Percentiles rank a stretch among this genome's conserved stretches.
Conservation (phyloP, 805 yeast species). For the Novakomyces olei region DNA sequence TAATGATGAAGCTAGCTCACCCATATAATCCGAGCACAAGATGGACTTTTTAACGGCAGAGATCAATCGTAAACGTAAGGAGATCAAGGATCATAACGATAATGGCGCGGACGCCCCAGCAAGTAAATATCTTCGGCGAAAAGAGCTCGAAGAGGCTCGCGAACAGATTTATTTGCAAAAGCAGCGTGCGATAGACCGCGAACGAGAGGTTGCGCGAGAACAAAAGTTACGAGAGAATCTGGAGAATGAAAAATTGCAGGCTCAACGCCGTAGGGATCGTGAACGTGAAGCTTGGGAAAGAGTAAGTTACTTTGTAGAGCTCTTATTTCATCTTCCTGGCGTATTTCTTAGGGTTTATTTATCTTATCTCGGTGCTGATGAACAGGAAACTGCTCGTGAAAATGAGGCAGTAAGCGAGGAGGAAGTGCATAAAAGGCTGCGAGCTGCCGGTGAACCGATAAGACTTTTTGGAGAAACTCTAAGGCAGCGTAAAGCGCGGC, state of each 20-base stretch:
- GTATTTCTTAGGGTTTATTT: neutral
- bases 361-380: neutral
- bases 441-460: constrained; percentile 12
- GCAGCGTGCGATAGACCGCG: constrained; percentile 9
- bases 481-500: constrained; percentile 8
- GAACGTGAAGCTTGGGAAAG: constrained; percentile 5
- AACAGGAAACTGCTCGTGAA: neutral
- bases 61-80: constrained; percentile 2
- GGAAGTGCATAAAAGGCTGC: constrained; percentile 13
- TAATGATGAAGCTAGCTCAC: too few species aligned
- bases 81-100: neutral
- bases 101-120: neutral
- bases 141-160: constrained; percentile 9
- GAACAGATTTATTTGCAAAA: constrained; percentile 8
- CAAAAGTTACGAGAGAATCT: constrained; percentile 10
- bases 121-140: constrained; percentile 8
- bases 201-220: constrained; percentile 9
- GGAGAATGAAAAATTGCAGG: constrained; percentile 10
- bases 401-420: constrained; percentile 11
- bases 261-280: constrained; percentile 7
- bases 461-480: constrained; percentile 12
- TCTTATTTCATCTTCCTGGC: neutral
- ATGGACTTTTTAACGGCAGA: constrained; percentile 4
- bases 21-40: too few species aligned
- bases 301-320: neutral